Evolutionary conservation across 805 yeast species (phyloP), one percentile per base, ranked within the genome.

Genomic region (Sugiyamaella valdiviana): DNA sequence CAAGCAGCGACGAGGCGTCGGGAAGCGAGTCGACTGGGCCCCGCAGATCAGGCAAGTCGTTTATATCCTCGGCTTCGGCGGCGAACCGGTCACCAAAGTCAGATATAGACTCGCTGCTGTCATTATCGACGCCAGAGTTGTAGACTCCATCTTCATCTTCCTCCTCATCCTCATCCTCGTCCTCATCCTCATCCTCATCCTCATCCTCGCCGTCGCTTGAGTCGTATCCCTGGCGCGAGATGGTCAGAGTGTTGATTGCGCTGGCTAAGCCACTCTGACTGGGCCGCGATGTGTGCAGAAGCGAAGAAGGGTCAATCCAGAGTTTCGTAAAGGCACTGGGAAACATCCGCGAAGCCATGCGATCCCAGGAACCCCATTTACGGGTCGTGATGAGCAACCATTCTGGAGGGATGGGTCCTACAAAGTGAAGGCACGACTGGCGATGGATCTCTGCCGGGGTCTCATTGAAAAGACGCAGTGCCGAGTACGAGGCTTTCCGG

Each of bases 381-480:
- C 42, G 44, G 32, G 48, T 45, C 32, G 51, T 50, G 14, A 20
- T 48, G 15, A 39, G 35, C 15, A 62, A 46, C 55, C 60, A 54
- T 35, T 50, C 57, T 6, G 41, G 37, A 2, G 70, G 66, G n/a
- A 63, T 54, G 6, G 60, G 63, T 17, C 71, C 71, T 3, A 66
- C 47, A n/a, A 65, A 48, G 37, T 55, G 39, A 14, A 59, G 58
- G 20, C 67, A 52, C 29, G 64, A 56, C 46, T 63, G 65, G 19
- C 52, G 47, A 49, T 66, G 59, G 17, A 63, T 41, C n/a, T 53
- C 51, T 23, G 50, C 36, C 2, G 68, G 65, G 1, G 61, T 49
- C 26, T 60, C 45, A 41, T 55, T 56, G 48, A 53, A 56, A 35
- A 66, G 55, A 48, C 65, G 60, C 21, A 53, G 42, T 15, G 68